Base-by-base conservation (phyloP, 2,329 filamentous ascomycete genomes). In the Microdochium paspali region DNA sequence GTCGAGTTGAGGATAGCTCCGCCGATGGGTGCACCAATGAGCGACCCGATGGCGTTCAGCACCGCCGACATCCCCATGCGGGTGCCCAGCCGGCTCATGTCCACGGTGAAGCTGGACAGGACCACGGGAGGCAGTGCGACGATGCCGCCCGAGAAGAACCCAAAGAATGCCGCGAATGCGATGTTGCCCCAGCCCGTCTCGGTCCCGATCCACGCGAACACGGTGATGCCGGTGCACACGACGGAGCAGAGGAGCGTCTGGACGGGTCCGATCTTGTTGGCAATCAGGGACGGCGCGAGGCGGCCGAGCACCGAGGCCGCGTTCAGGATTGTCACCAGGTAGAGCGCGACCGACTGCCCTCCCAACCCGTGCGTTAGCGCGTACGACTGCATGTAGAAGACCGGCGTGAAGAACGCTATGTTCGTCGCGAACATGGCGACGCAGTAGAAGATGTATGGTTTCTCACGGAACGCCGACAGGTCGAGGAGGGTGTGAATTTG, bases 171-270 rank as follows among this genome's bases (percentile, higher is more conserved):
- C 24, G 66, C 64, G 48, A 75, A 71, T 0, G 60, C 62, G 30
- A 72, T 63, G 47, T 68, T 64, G 2, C 66, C 66, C 0, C 61
- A 58, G 0, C 57, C 54, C 0, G 60, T 61, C 15, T 54, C 55
- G 1, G 70, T 64, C 15, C 63, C 61, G 10, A 67, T 63, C 68
- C 69, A 74, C 45, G 58, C 59, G 47, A 72, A 69, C 1, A 55
- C 51, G 10, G 63, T 60, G 13, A 64, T 58, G 5, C 63, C 56
- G 13, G 67, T 53, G 12, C n/a, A n/a, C n/a, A n/a, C n/a, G n/a
- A n/a, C n/a, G n/a, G n/a, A n/a, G n/a, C n/a, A n/a, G n/a, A 87
- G 74, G 66, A 86, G 78, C 31, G 74, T 76, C 55, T 88, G 87
- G 66, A 81, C 87, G 4, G 82, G 74, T 1, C 84, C 84, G 3